Evolutionary conservation across 83 land plant genomes (phyloP), one percentile per base, ranked within the genome.

Genomic region (Thuja plicata): DNA sequence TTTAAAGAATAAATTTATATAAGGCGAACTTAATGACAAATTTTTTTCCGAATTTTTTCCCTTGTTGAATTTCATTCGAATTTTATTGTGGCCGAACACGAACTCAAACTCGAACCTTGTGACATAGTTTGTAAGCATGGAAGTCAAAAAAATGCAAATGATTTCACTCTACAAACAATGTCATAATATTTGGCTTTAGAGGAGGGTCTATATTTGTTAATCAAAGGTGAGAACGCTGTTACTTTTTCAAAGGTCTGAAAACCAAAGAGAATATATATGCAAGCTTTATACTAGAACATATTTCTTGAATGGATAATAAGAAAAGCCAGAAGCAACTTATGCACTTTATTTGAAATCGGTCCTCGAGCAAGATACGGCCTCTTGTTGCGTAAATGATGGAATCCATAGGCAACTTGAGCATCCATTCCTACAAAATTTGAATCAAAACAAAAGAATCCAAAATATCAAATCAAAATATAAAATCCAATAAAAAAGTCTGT

Each of bases 341-440:
- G 50, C 80, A 98, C 99, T 95, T 98, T 96, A 89, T 98, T 98
- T 85, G 99, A 52, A 83, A 96, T 88, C 77, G 99, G 99, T 43
- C 99, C 99, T 82, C 92, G 95, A 45, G 99, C 99, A 89, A 98
- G 95, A 92, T 96, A 96, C 32, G 99, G 99, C 85, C 88, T 94
- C 89, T 94, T 94, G 89, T 98, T 94, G 12, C 99, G 96, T 84
- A 98, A 87, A 89, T 96, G 94, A 74, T 98, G 99, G 89, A 98
- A 98, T 46, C 99, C 99, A 89, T 98, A 97, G 41, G 99, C 99
- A 90, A 98, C 96, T 87, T 98, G 98, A 24, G 99, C 99, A 96
- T 98, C 99, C 99, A 98, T 98, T 77, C 99, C 99, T 98, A 90
- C 88, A 86, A 32, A 32, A 82, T 45, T 45, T 21, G 32, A 82